Percentiles rank a stretch among this genome's conserved stretches.
phyloP scores from a whole-genome alignment of 441 rosid genomes.

The Arabidopsis hybrid region DNA sequence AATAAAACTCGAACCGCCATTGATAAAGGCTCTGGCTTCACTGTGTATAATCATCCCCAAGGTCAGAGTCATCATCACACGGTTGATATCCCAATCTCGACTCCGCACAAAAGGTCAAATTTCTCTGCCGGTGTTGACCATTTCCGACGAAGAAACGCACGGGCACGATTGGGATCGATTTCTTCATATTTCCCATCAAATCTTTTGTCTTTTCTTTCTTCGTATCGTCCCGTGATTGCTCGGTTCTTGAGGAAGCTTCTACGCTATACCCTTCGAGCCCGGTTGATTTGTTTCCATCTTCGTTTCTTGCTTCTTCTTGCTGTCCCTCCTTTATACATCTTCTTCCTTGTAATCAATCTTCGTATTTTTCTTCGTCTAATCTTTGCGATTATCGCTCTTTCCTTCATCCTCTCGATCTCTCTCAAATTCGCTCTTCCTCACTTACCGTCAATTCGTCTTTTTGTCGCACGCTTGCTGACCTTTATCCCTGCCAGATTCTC shows the following conservation, averaged over 20 bases:
- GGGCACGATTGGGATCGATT: constrained; percentile 25
- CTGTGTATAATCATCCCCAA: constrained; percentile 28
- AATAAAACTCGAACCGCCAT: constrained; percentile 35
- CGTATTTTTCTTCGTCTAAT: constrained; percentile 48
- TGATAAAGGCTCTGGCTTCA: constrained; percentile 16
- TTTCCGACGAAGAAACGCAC: constrained; percentile 19
- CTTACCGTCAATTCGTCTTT: constrained; percentile 54
- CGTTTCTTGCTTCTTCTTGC: constrained; percentile 53
- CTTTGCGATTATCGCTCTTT: constrained; percentile 52
- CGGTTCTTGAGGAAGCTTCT: constrained; percentile 46
- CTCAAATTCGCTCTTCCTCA: constrained; percentile 61
- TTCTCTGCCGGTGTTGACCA: constrained; percentile 33
- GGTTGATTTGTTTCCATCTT: constrained; percentile 58
- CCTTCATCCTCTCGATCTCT: constrained; percentile 51
- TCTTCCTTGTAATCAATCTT: constrained; percentile 51
- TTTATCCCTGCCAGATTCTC: constrained; percentile 37
- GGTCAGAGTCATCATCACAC: constrained; percentile 39
- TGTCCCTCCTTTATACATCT: constrained; percentile 59
- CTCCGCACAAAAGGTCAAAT: constrained; percentile 53
- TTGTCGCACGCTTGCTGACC: constrained; percentile 57
- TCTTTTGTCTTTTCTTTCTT: constrained; percentile 34
- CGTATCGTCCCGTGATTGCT: constrained; percentile 18
- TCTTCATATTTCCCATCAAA: constrained; percentile 33
- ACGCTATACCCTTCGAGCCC: constrained; percentile 55
- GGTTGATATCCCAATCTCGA: constrained; percentile 51